Evolutionary conservation across 768 basidiomycete species (phyloP).

Genomic region (Mycena latifolia): DNA sequence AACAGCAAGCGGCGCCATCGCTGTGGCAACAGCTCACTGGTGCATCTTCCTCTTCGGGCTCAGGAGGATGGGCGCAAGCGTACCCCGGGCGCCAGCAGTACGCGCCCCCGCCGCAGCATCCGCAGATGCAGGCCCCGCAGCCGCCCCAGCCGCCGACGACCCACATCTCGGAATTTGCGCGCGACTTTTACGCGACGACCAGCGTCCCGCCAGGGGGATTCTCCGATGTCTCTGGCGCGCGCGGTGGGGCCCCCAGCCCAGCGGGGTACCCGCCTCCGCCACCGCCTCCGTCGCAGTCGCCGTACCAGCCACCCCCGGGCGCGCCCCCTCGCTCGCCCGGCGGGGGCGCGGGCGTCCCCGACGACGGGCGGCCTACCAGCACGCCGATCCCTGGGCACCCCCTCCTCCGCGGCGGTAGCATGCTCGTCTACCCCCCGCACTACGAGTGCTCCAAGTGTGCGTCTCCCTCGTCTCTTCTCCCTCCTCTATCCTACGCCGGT

Average conservation of each 20-base stretch:
- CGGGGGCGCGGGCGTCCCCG: constrained; percentile 37
- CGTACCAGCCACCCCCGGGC: constrained; percentile 40
- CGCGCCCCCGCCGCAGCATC: not conserved
- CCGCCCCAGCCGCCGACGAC: constrained; percentile 16
- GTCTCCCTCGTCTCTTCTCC: constrained; percentile 32
- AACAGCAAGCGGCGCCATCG: constrained; percentile 19
- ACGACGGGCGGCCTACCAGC: constrained; percentile 74
- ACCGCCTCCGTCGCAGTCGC: constrained; percentile 31
- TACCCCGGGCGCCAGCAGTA: constrained; percentile 38
- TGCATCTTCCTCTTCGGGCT: constrained; percentile 21
- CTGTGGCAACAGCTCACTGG: constrained; percentile 35
- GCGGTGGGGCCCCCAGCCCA: not conserved
- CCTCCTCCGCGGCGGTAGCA: constrained; percentile 67
- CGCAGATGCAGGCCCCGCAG: not conserved
- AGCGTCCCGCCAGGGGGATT: constrained; percentile 29
- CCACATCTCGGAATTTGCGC: constrained; percentile 66
- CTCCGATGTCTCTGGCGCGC: constrained; percentile 20
- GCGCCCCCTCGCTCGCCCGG: constrained; percentile 40
- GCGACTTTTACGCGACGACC: constrained; percentile 70
- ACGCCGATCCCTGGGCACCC: constrained; percentile 77
- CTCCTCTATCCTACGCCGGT: not conserved
- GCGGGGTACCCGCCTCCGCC: constrained; percentile 48
- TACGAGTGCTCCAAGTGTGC: constrained; percentile 78
- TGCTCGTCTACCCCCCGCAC: constrained; percentile 79
- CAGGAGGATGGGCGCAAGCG: constrained; percentile 3